These are phyloP conservation scores for Sphagnurus paluster DNA, from an alignment of 1,284 basidiomycete species.

Conservation along the genomic window DNA sequence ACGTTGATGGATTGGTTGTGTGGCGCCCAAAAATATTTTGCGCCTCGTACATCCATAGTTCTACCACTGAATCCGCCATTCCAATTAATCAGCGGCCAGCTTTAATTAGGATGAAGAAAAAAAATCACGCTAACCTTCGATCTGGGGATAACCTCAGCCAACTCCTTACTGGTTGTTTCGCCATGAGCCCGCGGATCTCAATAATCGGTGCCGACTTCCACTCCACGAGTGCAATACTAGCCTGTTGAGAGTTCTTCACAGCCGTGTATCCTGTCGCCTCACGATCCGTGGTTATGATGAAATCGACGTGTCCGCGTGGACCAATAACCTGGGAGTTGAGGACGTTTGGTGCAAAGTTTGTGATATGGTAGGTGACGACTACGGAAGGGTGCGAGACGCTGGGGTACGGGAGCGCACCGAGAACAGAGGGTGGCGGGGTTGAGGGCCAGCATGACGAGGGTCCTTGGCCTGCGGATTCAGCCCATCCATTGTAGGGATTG, in stretches of 20 bases:
- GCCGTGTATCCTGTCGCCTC: constrained; percentile 53
- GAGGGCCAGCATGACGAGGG: constrained; percentile 20
- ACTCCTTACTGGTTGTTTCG: constrained; percentile 41
- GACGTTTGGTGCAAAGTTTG: constrained; percentile 48
- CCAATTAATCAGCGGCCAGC: constrained; percentile 7
- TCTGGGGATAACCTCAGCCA: constrained; percentile 59
- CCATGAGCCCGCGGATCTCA: constrained; percentile 52
- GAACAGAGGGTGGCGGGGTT: constrained; percentile 46
- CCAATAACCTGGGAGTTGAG: constrained; percentile 56
- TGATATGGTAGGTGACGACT: constrained; percentile 49
- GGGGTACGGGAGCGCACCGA: constrained; percentile 62
- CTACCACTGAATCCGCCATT: constrained; percentile 26
- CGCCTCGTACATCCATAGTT: constrained; percentile 38
- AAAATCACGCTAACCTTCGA: constrained; percentile 40
- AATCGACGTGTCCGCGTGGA: constrained; percentile 41
- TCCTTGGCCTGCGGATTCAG: constrained; percentile 27
- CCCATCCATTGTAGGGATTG: constrained; percentile 33
- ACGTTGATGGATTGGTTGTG: constrained; percentile 40
- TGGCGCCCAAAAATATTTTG: constrained; percentile 39
- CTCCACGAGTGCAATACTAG: constrained; percentile 55
- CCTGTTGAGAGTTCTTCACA: constrained; percentile 49
- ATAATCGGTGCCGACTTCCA: constrained; percentile 57
- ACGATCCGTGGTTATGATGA: constrained; percentile 47
- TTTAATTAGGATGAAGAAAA: constrained; percentile 7
- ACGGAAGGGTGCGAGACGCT: constrained; percentile 33